Conservation (phyloP, 805 yeast genomes). For the Kodamaea kakaduensis region DNA sequence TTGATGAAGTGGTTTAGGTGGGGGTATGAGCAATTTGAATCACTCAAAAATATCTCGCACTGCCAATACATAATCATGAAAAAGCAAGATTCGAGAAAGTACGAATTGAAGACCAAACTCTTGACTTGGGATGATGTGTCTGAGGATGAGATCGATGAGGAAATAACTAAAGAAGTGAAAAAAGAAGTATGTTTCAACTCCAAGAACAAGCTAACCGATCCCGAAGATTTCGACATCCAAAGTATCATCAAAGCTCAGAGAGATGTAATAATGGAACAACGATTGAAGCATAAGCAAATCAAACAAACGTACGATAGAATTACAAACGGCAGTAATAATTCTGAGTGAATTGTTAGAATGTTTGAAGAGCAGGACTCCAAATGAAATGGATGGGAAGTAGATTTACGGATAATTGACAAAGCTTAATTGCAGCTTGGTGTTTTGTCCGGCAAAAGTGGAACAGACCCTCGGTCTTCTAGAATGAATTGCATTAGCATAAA, state of each 20-base stretch:
- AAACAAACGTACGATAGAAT: slow-evolving; percentile 33
- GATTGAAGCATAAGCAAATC: slow-evolving; percentile 40
- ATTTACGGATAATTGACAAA: too few relatives aligned
- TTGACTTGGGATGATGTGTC: slow-evolving; percentile 68
- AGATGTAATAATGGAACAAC: slow-evolving; percentile 33
- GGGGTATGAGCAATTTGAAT: slow-evolving; percentile 86
- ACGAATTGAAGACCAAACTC: slow-evolving; percentile 55
- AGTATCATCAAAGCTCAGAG: slow-evolving; percentile 36
- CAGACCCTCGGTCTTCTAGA: too few relatives aligned
- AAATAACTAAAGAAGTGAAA: slow-evolving; percentile 32
- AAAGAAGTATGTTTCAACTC: slow-evolving; percentile 38
- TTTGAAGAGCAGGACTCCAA: too few relatives aligned
- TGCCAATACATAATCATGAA: slow-evolving; percentile 83
- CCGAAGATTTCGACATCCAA: slow-evolving; percentile 37
- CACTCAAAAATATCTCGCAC: slow-evolving; percentile 76
- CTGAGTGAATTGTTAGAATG: too few relatives aligned
- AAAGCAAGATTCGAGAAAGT: slow-evolving; percentile 48
- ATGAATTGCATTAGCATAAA: too few relatives aligned
- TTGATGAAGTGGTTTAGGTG: slow-evolving; percentile 93
- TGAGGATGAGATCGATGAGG: slow-evolving; percentile 36
- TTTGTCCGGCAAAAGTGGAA: too few relatives aligned
- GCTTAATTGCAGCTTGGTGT: too few relatives aligned
- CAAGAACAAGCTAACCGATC: slow-evolving; percentile 26
- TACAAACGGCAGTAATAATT: not conserved
- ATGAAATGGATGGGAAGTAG: too few relatives aligned